Evolutionary conservation across 2,329 filamentous ascomycete species (phyloP), one percentile per base, ranked within the genome.

Genomic region (Cordyceps farinosa): DNA sequence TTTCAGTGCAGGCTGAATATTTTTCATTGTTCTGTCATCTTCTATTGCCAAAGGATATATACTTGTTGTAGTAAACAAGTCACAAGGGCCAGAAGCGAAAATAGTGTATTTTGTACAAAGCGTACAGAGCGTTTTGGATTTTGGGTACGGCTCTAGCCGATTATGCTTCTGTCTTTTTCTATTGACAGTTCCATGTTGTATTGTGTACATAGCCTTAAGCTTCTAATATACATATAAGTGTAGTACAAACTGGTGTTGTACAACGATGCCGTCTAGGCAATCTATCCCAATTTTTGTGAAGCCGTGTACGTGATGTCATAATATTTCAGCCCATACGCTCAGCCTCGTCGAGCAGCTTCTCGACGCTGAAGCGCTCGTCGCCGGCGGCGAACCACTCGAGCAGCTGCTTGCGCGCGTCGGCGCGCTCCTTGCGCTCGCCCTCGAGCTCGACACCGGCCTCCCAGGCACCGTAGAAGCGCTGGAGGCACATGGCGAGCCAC

Each of bases 401-500:
- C 73, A 99, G 74, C 75, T 83, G 83, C 72, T 83, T 86, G 77
- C 90, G 88, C 67, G 85, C 84, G 66, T 82, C 81, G 1, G 77
- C 80, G 68, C 87, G 87, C 73, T 86, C 84, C 67, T 81, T 78
- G 59, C 80, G 80, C 65, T 75, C 73, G 7, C 75, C 73, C 4
- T 70, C 71, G 5, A 74, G 58, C 30, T 66, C 69, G 7, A 75
- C 75, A n/a, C 72, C 77, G 59, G 73, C 79, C 63, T 82, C 83
- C 81, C 86, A 80, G 66, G 86, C 85, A 22, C 89, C 86, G 73
- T 99, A 99, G 76, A 99, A 99, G 72, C 92, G 87, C 80, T 99
- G 95, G 78, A 99, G 79, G 69, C 92, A 95, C 86, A 97, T 90
- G 56, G 96, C 81, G 69, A 99, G 78, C 89, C 91, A 97, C 76